Evolutionary conservation across 2,329 filamentous ascomycete genomes (phyloP).

Genomic region (Sarocladium brachiariae): DNA sequence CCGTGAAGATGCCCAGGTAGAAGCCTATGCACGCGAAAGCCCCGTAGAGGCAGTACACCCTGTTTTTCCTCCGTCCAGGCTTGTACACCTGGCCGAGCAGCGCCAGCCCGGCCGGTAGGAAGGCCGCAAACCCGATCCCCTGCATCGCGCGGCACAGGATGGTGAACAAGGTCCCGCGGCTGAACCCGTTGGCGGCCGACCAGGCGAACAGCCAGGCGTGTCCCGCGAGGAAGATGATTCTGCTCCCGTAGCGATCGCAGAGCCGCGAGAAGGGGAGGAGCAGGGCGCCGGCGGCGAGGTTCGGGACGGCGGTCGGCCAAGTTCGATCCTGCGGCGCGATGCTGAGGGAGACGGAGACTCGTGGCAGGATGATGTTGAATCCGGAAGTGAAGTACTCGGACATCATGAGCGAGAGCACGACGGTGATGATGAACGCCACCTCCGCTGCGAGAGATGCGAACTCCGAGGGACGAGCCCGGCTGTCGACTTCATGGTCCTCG

Average conservation of each 20-base stretch:
- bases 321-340: slow-evolving; percentile 55
- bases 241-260: slow-evolving; percentile 57
- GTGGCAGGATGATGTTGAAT: slow-evolving; percentile 64
- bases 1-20: slow-evolving; percentile 59
- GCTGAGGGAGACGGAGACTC: slow-evolving; percentile 50
- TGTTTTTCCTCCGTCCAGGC: slow-evolving; percentile 63
- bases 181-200: slow-evolving; percentile 64
- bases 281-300: slow-evolving; percentile 46
- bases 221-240: slow-evolving; percentile 51
- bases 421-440: slow-evolving; percentile 52
- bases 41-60: slow-evolving; percentile 55
- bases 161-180: slow-evolving; percentile 59
- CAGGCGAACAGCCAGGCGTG: slow-evolving; percentile 60
- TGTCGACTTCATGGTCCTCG: slow-evolving; percentile 33
- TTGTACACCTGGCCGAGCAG: slow-evolving; percentile 61
- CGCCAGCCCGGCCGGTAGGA: slow-evolving; percentile 64
- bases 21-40: slow-evolving; percentile 51
- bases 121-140: slow-evolving; percentile 66
- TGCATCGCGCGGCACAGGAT: slow-evolving; percentile 67
- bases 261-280: slow-evolving; percentile 58
- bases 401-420: slow-evolving; percentile 57
- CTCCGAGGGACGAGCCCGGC: slow-evolving; percentile 38
- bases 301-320: slow-evolving; percentile 59
- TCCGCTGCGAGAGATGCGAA: slow-evolving; percentile 49
- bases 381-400: slow-evolving; percentile 71